phyloP scores from a whole-genome alignment of 768 basidiomycete species.

The Macrolepiota dolichaula region DNA sequence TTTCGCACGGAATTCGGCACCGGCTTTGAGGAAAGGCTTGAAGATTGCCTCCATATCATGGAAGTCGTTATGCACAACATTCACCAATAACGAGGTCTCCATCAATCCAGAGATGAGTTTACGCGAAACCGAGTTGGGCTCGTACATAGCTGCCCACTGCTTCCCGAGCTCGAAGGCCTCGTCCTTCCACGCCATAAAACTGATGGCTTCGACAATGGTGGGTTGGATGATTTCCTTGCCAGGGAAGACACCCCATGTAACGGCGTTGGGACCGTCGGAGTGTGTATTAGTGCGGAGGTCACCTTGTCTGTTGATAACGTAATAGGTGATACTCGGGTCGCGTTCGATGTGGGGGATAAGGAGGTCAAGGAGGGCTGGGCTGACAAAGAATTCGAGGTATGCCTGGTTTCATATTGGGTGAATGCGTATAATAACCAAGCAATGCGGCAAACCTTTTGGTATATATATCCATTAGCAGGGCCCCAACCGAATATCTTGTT shows the following conservation, averaged over 20 bases:
- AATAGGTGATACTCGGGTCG: slow-evolving; percentile 90
- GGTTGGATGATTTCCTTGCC: slow-evolving; percentile 96
- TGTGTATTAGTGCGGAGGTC: slow-evolving; percentile 94
- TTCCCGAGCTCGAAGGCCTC: slow-evolving; percentile 91
- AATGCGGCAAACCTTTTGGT: slow-evolving; percentile 71
- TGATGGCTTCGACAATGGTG: slow-evolving; percentile 94
- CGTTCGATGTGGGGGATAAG: slow-evolving; percentile 82
- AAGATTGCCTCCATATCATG: slow-evolving; percentile 83
- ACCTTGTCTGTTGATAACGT: slow-evolving; percentile 94
- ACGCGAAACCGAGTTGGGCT: slow-evolving; percentile 68
- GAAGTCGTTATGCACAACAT: slow-evolving; percentile 97
- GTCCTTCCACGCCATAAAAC: slow-evolving; percentile 99
- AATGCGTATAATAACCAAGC: neutral
- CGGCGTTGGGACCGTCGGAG: slow-evolving; percentile 95
- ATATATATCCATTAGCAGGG: slow-evolving; percentile 89
- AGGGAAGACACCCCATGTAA: slow-evolving; percentile 98
- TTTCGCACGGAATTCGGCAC: slow-evolving; percentile 52
- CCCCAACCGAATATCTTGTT: slow-evolving; percentile 93
- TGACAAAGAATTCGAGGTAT: slow-evolving; percentile 94
- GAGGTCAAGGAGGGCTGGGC: slow-evolving; percentile 64
- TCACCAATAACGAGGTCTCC: slow-evolving; percentile 83
- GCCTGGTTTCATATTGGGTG: slow-evolving; percentile 47
- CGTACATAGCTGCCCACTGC: slow-evolving; percentile 90
- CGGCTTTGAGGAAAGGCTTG: slow-evolving; percentile 77
- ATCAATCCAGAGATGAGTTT: slow-evolving; percentile 76